Percentiles rank a stretch among this genome's conserved stretches.
Conservation (phyloP, 2,329 filamentous ascomycete genomes). For the Botrytis pseudocinerea region DNA sequence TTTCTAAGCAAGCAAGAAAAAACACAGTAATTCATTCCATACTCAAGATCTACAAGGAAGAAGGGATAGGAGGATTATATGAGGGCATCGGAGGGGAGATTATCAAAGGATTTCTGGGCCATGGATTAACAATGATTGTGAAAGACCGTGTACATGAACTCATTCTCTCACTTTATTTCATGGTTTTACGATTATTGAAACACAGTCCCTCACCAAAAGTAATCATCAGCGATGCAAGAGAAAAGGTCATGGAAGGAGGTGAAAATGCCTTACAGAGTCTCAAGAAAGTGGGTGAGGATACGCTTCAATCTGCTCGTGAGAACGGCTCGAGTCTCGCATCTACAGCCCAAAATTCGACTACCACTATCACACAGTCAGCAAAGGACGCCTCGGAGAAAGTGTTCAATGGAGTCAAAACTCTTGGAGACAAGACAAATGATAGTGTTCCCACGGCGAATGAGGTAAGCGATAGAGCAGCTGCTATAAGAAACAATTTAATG, state of each 20-base stretch:
- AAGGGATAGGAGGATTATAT: conserved; percentile 72
- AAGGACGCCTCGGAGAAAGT: neutral
- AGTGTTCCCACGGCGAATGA: neutral
- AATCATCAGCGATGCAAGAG: conserved; percentile 42
- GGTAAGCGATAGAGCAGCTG: conserved; percentile 14
- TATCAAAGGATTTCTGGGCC: conserved; percentile 79
- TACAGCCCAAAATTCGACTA: neutral
- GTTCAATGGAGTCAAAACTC: neutral
- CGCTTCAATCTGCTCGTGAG: neutral
- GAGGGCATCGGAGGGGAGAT: conserved; percentile 75
- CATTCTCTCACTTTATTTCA: conserved; percentile 71
- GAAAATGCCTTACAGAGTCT: conserved; percentile 22
- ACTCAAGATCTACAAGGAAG: conserved; percentile 55
- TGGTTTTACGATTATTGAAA: conserved; percentile 53
- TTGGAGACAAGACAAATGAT: neutral
- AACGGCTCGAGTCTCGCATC: neutral
- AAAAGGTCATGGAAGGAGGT: conserved; percentile 30
- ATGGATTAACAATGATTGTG: conserved; percentile 83
- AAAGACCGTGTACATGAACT: conserved; percentile 75
- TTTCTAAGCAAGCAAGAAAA: conserved; percentile 37
- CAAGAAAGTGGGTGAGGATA: neutral
- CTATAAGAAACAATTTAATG: conserved; percentile 25
- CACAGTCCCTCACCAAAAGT: conserved; percentile 48
- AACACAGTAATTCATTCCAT: conserved; percentile 65
- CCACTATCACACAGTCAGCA: neutral